phyloP scores from a whole-genome alignment of 2,329 filamentous ascomycete genomes.

The Clarireedia hainanense region DNA sequence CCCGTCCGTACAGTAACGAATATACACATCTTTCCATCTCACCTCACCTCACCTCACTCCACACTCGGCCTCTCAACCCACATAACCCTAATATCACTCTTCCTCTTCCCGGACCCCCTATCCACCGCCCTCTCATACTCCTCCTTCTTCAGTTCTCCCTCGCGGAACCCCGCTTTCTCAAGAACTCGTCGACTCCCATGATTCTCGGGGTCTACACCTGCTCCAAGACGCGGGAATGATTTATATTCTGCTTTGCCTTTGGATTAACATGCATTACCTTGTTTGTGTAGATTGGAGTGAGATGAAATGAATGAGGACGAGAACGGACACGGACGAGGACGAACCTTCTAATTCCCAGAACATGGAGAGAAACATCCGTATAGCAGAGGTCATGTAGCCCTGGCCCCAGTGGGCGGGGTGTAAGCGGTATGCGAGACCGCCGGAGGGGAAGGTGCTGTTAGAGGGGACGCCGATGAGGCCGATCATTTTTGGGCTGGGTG shows the following conservation, averaged over 20 bases:
- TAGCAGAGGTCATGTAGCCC: constrained; percentile 15
- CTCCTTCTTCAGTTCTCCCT: constrained; percentile 7
- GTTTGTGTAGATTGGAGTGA: too few relatives aligned
- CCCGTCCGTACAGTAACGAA: not conserved
- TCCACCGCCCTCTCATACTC: constrained; percentile 1
- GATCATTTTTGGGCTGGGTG: not conserved
- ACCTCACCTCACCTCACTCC: not conserved
- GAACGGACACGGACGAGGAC: too few relatives aligned
- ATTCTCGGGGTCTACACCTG: constrained; percentile 16
- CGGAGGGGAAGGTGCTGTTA: not conserved
- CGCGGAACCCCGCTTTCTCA: constrained; percentile 16
- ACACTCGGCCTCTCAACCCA: not conserved
- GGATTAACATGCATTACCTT: not conserved
- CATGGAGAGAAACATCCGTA: constrained; percentile 9
- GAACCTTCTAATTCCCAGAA: constrained; percentile 5
- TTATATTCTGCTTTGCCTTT: not conserved
- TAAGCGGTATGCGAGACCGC: constrained; percentile 15
- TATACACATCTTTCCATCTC: not conserved
- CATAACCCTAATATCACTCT: not conserved
- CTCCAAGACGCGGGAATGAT: not conserved
- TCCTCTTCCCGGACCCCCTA: not conserved
- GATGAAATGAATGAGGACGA: not conserved
- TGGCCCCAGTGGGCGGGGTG: constrained; percentile 13
- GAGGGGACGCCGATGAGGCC: not conserved
- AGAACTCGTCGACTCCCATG: constrained; percentile 16